phyloP scores from a whole-genome alignment of 2,329 filamentous ascomycete species.

The Gliomastix tumulicola region DNA sequence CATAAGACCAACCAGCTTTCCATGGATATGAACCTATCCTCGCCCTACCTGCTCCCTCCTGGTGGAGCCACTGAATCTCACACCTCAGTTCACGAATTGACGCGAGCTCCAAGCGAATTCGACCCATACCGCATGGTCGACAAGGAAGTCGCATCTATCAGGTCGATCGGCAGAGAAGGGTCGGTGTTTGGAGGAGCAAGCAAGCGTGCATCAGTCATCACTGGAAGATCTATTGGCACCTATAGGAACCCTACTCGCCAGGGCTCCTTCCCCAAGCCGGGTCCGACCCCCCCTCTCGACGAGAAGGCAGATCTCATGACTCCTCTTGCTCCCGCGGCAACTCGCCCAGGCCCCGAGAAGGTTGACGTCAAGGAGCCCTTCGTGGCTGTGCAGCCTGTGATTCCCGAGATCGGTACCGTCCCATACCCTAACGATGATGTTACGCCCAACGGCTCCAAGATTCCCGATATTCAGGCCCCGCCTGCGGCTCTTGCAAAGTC shows the following conservation, averaged over 20 bases:
- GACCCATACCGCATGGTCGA: conserved; percentile 73
- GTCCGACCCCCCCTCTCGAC: conserved; percentile 21
- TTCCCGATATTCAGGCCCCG: conserved; percentile 19
- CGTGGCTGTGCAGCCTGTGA: conserved; percentile 22
- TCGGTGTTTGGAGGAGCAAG: conserved; percentile 20
- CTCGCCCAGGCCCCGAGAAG: conserved; percentile 10
- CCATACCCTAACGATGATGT: conserved; percentile 10
- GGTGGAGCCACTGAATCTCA: conserved; percentile 69
- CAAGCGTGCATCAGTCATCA: conserved; percentile 21
- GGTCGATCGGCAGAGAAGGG: conserved; percentile 38
- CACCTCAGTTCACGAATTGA: conserved; percentile 82
- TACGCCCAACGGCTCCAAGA: too few relatives aligned
- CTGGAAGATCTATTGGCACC: conserved; percentile 12
- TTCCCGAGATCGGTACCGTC: conserved; percentile 30
- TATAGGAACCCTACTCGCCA: conserved; percentile 22
- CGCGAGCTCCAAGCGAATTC: conserved; percentile 54
- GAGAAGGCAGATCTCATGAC: conserved; percentile 27
- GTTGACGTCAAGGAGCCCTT: conserved; percentile 15
- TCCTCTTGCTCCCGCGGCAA: conserved; percentile 21
- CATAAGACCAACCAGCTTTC: conserved; percentile 50
- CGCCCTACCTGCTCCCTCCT: conserved; percentile 90
- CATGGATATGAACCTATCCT: conserved; percentile 69
- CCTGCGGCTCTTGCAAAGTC: conserved; percentile 18
- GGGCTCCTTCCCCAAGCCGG: conserved; percentile 38
- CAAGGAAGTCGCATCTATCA: conserved; percentile 49